phyloP scores from a whole-genome alignment of 1,284 basidiomycete genomes.

The Tilletia horrida region DNA sequence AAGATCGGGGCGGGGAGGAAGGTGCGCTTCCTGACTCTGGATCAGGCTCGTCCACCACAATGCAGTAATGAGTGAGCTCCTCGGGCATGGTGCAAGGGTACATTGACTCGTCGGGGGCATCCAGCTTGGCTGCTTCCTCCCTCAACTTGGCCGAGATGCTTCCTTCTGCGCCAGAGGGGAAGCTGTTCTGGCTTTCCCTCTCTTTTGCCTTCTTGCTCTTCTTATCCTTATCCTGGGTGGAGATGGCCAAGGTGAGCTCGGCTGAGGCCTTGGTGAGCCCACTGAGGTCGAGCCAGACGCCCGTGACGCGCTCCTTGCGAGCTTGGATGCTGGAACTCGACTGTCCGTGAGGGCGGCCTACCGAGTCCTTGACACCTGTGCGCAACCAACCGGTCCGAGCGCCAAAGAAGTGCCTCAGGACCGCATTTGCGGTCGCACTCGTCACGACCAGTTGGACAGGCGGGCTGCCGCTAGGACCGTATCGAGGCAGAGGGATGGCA shows the following conservation, averaged over 20 bases:
- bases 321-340: slow-evolving; percentile 18
- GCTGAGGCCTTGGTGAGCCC: slow-evolving; percentile 34
- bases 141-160: slow-evolving; percentile 1
- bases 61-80: slow-evolving; percentile 43
- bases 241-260: neutral
- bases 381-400: slow-evolving; percentile 53
- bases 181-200: neutral
- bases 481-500: neutral
- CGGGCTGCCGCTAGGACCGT: neutral
- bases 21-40: neutral
- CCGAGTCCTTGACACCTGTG: slow-evolving; percentile 37
- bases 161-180: neutral
- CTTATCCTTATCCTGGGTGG: slow-evolving; percentile 9
- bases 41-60: slow-evolving; percentile 42
- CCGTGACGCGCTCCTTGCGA: slow-evolving; percentile 22
- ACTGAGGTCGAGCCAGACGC: slow-evolving; percentile 51
- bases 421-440: slow-evolving; percentile 52
- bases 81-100: slow-evolving; percentile 33
- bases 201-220: neutral
- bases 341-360: slow-evolving; percentile 24
- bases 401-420: slow-evolving; percentile 51
- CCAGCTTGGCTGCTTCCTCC: slow-evolving; percentile 12
- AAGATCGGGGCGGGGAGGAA: neutral
- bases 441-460: slow-evolving; percentile 48
- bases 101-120: slow-evolving; percentile 26